Percentiles rank a stretch among this genome's conserved stretches.
phyloP scores from a whole-genome alignment of 2,329 filamentous ascomycete genomes.

The Daldinia sp. region DNA sequence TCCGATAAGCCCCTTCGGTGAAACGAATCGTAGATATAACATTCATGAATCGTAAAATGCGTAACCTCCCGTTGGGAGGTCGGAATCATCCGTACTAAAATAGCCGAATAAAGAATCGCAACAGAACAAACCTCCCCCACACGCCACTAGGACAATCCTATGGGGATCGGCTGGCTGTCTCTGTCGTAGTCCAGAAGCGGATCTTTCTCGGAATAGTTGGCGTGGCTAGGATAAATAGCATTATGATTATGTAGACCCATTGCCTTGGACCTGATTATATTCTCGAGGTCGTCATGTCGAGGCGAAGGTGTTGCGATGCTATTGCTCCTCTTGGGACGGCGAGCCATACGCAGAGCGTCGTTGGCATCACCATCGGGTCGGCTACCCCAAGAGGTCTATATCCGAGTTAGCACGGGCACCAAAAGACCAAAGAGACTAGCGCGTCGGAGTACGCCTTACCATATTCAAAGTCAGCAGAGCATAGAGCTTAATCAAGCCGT shows the following conservation, averaged over 20 bases:
- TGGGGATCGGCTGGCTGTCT: constrained; percentile 34
- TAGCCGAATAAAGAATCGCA: constrained; percentile 23
- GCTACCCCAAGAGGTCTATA: constrained; percentile 93
- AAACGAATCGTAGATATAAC: constrained; percentile 38
- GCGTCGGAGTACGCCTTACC: constrained; percentile 60
- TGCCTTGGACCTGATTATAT: constrained; percentile 33
- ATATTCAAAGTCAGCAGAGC: constrained; percentile 83
- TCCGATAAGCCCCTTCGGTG: constrained; percentile 28
- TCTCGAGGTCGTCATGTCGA: constrained; percentile 46
- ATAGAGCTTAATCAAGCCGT: constrained; percentile 91
- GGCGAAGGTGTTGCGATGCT: constrained; percentile 48
- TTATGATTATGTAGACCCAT: constrained; percentile 31
- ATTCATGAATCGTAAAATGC: constrained; percentile 44
- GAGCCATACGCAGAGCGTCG: constrained; percentile 73
- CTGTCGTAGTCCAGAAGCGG: constrained; percentile 30
- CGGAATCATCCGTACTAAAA: constrained; percentile 25
- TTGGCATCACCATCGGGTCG: constrained; percentile 89
- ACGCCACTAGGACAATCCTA: constrained; percentile 29
- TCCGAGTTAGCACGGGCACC: constrained; percentile 32
- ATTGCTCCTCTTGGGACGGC: constrained; percentile 51
- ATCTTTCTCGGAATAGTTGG: constrained; percentile 39
- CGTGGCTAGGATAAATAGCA: no score
- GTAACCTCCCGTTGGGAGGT: constrained; percentile 25
- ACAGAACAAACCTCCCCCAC: constrained; percentile 12
- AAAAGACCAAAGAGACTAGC: not conserved